Percentiles rank a stretch among this genome's conserved stretches.
These are phyloP conservation scores for Elsinoe arachidis DNA, from an alignment of 2,329 filamentous ascomycete species.

Conservation along the genomic window DNA sequence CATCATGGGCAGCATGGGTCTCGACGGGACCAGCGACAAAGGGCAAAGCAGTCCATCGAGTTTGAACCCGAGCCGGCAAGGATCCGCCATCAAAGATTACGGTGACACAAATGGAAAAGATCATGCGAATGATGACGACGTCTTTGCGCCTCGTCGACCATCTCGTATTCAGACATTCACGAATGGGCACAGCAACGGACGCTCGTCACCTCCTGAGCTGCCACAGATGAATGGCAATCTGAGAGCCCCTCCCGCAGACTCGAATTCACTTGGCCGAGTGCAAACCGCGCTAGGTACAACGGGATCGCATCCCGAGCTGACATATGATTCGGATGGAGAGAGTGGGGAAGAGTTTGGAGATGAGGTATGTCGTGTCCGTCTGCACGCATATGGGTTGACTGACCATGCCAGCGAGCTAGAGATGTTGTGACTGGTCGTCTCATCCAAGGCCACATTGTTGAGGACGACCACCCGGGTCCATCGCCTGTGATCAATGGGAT, in stretches of 20 bases:
- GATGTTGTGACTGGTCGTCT: constrained; percentile 89
- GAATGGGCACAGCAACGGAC: neutral
- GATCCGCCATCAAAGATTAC: constrained; percentile 11
- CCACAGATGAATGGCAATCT: neutral
- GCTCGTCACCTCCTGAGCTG: neutral
- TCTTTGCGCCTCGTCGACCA: constrained; percentile 14
- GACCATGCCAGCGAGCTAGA: constrained; percentile 49
- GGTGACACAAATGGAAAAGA: constrained; percentile 34
- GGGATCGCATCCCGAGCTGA: constrained; percentile 15
- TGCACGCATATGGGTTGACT: neutral
- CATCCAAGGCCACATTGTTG: constrained; percentile 89
- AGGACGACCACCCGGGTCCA: constrained; percentile 66
- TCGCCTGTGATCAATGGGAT: constrained; percentile 61
- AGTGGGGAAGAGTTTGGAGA: constrained; percentile 30
- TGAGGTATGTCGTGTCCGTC: constrained; percentile 20
- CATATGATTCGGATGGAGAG: constrained; percentile 26
- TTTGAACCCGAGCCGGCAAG: neutral
- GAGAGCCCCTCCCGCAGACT: constrained; percentile 5
- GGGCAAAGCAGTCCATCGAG: neutral
- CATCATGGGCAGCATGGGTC: constrained; percentile 8
- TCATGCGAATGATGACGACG: constrained; percentile 26
- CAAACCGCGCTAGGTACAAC: constrained; percentile 23
- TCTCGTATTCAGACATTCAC: neutral
- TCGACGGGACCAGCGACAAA: constrained; percentile 4
- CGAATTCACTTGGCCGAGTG: constrained; percentile 20